These are phyloP conservation scores for Phytophthora europaea DNA, from an alignment of 352 stramenopile genomes.

Conservation along the genomic window DNA sequence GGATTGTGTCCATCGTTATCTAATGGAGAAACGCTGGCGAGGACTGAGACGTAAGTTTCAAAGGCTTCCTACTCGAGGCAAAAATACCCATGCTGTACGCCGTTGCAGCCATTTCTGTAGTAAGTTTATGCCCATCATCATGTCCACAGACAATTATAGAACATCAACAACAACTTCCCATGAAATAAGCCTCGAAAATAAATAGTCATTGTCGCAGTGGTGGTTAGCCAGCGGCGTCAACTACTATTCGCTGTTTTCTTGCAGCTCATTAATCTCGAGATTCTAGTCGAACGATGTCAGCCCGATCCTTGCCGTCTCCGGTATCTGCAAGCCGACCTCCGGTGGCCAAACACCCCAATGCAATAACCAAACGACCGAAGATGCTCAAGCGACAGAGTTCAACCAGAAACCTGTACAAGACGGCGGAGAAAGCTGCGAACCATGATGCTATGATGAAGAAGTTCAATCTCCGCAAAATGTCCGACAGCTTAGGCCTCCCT, in stretches of 20 bases:
- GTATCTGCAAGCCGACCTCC: not conserved
- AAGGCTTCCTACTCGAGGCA: too few species aligned
- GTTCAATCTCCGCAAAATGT: slow-evolving; percentile 17
- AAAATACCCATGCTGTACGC: too few species aligned
- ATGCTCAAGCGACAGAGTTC: not conserved
- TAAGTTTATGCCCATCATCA: too few species aligned
- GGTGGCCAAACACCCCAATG: not conserved
- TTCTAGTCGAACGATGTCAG: not conserved
- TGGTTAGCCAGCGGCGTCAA: not conserved
- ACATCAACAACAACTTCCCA: not conserved
- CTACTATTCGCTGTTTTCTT: not conserved
- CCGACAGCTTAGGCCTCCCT: not conserved
- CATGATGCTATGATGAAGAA: slow-evolving; percentile 16
- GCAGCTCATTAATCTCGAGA: not conserved
- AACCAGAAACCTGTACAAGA: slow-evolving; percentile 7
- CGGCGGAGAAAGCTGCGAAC: slow-evolving; percentile 2
- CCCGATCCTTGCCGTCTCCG: not conserved
- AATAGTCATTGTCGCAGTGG: not conserved
- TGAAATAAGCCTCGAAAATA: not conserved
- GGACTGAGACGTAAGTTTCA: too few species aligned
- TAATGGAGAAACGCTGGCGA: too few species aligned
- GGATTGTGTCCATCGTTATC: too few species aligned
- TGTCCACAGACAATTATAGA: not conserved
- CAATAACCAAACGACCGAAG: not conserved
- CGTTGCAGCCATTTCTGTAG: too few species aligned